Base-by-base conservation (phyloP, 768 basidiomycete species). In the Mycena leptocephala region DNA sequence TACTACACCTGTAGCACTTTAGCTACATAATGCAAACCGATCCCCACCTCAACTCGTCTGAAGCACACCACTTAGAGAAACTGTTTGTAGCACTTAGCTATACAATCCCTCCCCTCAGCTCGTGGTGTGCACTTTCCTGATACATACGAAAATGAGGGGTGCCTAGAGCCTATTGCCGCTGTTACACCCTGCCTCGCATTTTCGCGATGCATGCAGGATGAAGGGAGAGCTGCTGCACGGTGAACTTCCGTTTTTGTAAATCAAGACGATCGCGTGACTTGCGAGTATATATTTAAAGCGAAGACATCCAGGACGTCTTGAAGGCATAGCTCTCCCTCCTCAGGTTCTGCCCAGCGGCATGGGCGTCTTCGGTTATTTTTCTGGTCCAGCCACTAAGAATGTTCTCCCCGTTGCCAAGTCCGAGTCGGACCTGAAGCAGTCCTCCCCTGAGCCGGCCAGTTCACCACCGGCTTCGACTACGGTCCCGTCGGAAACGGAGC, bases 301-400 rank as follows among this genome's bases (percentile, higher is more conserved):
- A 26, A 16, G 26, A 33, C 14, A 33, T 56, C n/a, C 63, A 32
- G 22, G 63, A 63, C 61, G 41, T 51, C 28, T 5, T n/a, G n/a
- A n/a, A n/a, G n/a, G n/a, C 24, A 46, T 28, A 51, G 51, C 30
- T 51, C 72, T 30, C 43, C 37, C 56, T 72, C 64, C 35, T 32
- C 51, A 56, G 39, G 43, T 26, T 37, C 56, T 59, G 62, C 22
- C 62, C 51, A 72, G 28, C 71, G 41, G 61, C n/a, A 83, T 85
- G 84, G 82, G 82, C 32, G 56, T 84, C 69, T 78, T 84, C 58
- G 66, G 72, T 55, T 76, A 83, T 55, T 82, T 84, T 61, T 82
- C 80, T 63, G 51, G 46, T 32, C 11, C 65, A 35, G 68, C 68
- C 20, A 37, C 72, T 24, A 75, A 75, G 69, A 59, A 37, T 32